phyloP scores from a whole-genome alignment of 768 basidiomycete genomes.

The Pulveroboletus sp. region DNA sequence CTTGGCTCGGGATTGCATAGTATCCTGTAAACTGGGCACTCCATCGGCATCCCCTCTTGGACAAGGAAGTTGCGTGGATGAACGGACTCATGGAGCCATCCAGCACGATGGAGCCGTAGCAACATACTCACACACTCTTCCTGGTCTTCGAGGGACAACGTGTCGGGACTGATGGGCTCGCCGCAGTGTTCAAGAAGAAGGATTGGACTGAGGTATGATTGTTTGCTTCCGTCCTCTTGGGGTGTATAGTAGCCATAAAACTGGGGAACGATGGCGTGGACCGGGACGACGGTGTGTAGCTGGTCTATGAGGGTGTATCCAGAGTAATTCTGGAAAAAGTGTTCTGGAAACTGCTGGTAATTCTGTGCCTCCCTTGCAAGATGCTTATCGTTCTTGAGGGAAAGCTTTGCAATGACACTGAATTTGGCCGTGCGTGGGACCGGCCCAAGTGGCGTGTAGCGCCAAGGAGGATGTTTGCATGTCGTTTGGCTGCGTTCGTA shows the following conservation, averaged over 20 bases:
- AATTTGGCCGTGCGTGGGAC: slow-evolving; percentile 35
- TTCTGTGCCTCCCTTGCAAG: no score
- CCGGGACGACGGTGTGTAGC: no score
- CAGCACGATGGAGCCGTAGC: slow-evolving; percentile 38
- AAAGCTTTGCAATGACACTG: slow-evolving; percentile 43
- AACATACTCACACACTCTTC: slow-evolving; percentile 41
- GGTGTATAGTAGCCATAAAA: slow-evolving; percentile 61
- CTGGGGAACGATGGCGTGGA: slow-evolving; percentile 54
- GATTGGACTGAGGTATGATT: slow-evolving; percentile 36
- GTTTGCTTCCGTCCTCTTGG: neutral
- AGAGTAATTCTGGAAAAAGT: no score
- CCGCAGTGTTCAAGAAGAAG: slow-evolving; percentile 51
- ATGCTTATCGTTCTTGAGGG: no score
- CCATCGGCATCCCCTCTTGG: slow-evolving; percentile 40
- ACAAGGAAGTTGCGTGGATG: slow-evolving; percentile 42
- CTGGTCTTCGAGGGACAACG: slow-evolving; percentile 36
- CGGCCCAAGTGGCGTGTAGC: no score
- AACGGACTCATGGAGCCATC: slow-evolving; percentile 42
- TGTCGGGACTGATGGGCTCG: slow-evolving; percentile 24
- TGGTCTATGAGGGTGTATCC: no score
- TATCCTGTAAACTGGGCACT: slow-evolving; percentile 17
- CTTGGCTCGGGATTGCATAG: slow-evolving; percentile 14
- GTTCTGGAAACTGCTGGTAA: no score
- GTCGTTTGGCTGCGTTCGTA: slow-evolving; percentile 5
- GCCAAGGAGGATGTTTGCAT: slow-evolving; percentile 4